Evolutionary conservation across 2,329 filamentous ascomycete species (phyloP), one percentile per base, ranked within the genome.

Genomic region (Colletotrichum somersetense): DNA sequence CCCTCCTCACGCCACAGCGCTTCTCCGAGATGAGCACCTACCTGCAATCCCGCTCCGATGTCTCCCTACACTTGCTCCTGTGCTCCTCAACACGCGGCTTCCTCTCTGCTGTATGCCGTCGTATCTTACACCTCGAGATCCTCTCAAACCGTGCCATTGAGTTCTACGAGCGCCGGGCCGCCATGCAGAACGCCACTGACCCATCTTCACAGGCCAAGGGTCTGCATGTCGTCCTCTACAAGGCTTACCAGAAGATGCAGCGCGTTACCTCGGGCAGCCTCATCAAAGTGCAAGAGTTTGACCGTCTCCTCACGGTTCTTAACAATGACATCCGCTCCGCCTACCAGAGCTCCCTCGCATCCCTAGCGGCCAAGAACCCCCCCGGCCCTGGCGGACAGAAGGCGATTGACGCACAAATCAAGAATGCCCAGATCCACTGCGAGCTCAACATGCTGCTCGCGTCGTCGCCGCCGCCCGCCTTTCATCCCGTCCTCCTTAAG

Each of bases 11-110:
- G 7, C 83, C 81, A 10, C 81, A 83, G 35, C 84, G 86, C 33
- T 86, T 88, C 48, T 75, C 78, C 2, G 85, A 89, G 53, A 80
- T 91, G 73, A 83, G 85, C 1, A 76, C 79, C 1, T 88, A 90
- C 74, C 81, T 92, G 10, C 84, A 86, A 16, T 80, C 83, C 48
- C 85, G 84, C 57, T 89, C 90, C 74, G 87, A 90, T 55, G 85
- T 91, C 46, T 85, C 89, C 1, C 80, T 92, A 14, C 89, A 92
- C 74, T 82, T 92, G 56, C 79, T 96, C 26, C 87, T 97, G 40
- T 92, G 91, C 77, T 95, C 92, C 40, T 90, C 92, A 64, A 92
- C 92, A 14, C 89, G 94, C 16, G 89, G 90, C 26, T 92, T 96
- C 74, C 85, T 97, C 30, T 89, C 89, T 35, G 90, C 92, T 40